A percentile compares a stretch with the other conserved stretches of the same genome.
These are phyloP conservation scores for Aureobasidium subglaciale DNA, from an alignment of 2,329 filamentous ascomycete genomes.

Conservation along the genomic window DNA sequence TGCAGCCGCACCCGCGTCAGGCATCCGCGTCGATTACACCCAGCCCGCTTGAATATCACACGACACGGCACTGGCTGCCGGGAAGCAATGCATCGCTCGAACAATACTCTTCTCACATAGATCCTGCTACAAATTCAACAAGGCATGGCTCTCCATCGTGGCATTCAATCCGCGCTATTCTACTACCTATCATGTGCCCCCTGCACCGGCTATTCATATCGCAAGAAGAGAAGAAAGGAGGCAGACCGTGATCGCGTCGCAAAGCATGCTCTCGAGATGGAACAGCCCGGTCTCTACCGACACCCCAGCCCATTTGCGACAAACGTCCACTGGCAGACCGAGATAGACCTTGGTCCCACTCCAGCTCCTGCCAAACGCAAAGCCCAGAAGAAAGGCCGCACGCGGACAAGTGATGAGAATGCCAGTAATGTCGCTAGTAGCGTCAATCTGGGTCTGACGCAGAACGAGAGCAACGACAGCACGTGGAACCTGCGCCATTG, in stretches of 20 bases:
- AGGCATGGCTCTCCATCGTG: slow-evolving; percentile 32
- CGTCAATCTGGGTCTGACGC: slow-evolving; percentile 12
- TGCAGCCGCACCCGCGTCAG: too few species aligned
- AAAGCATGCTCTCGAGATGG: slow-evolving; percentile 56
- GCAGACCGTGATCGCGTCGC: slow-evolving; percentile 61
- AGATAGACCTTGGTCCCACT: slow-evolving; percentile 74
- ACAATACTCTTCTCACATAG: neutral
- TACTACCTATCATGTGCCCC: slow-evolving; percentile 71
- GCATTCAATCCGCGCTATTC: slow-evolving; percentile 68
- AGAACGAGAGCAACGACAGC: slow-evolving; percentile 33
- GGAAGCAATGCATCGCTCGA: slow-evolving; percentile 1
- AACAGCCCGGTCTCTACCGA: slow-evolving; percentile 66
- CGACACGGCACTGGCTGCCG: neutral
- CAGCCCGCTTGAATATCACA: neutral
- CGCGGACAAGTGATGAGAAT: slow-evolving; percentile 15
- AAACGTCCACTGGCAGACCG: slow-evolving; percentile 82
- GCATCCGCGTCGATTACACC: neutral
- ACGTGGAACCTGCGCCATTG: slow-evolving; percentile 75
- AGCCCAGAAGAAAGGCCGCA: slow-evolving; percentile 37
- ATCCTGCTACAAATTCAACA: neutral
- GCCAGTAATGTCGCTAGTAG: slow-evolving; percentile 9
- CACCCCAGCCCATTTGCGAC: slow-evolving; percentile 80
- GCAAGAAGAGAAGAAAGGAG: slow-evolving; percentile 62
- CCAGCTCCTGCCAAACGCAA: slow-evolving; percentile 43
- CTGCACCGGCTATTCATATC: slow-evolving; percentile 64